A percentile compares a stretch with the other conserved stretches of the same genome.
Evolutionary conservation across 2,329 filamentous ascomycete species (phyloP).

Genomic region (Fusarium duplospermum): DNA sequence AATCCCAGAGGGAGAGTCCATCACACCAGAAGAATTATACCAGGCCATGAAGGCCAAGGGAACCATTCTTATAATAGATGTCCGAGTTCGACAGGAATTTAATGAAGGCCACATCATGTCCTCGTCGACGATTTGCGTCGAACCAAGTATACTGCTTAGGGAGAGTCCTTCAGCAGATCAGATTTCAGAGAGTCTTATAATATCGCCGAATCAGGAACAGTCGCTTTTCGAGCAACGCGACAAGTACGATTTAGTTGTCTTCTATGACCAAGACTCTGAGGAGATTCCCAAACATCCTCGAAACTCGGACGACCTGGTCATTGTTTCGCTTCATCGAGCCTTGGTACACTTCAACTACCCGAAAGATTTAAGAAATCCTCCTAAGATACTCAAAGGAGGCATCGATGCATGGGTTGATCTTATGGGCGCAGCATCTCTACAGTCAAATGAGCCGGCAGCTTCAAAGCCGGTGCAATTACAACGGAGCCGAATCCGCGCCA

Average conservation of each 20-base stretch:
- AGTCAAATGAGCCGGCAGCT: constrained; percentile 54
- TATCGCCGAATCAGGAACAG: constrained; percentile 81
- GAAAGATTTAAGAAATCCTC: constrained; percentile 77
- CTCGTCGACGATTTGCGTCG: constrained; percentile 87
- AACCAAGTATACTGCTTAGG: constrained; percentile 79
- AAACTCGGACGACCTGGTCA: constrained; percentile 60
- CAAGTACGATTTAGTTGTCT: constrained; percentile 87
- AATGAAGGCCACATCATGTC: constrained; percentile 91
- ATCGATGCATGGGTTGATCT: constrained; percentile 87
- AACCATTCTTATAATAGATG: constrained; percentile 85
- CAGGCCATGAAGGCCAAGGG: constrained; percentile 70
- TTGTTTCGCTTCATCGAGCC: constrained; percentile 81
- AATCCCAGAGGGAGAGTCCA: constrained; percentile 65
- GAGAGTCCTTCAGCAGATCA: constrained; percentile 73
- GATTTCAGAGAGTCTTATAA: constrained; percentile 74
- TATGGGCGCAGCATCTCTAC: constrained; percentile 76
- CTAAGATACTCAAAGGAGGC: constrained; percentile 84
- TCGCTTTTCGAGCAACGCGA: constrained; percentile 77
- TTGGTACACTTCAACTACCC: constrained; percentile 86
- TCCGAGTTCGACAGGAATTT: constrained; percentile 82
- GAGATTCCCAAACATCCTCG: constrained; percentile 55
- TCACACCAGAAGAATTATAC: constrained; percentile 77
- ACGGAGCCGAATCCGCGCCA: constrained; percentile 47
- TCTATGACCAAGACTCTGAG: constrained; percentile 81
- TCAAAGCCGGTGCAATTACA: constrained; percentile 23